A percentile compares a stretch with the other conserved stretches of the same genome.
Evolutionary conservation across 148 eudicot genomes (phyloP).

Genomic region (Linanthus parryae): DNA sequence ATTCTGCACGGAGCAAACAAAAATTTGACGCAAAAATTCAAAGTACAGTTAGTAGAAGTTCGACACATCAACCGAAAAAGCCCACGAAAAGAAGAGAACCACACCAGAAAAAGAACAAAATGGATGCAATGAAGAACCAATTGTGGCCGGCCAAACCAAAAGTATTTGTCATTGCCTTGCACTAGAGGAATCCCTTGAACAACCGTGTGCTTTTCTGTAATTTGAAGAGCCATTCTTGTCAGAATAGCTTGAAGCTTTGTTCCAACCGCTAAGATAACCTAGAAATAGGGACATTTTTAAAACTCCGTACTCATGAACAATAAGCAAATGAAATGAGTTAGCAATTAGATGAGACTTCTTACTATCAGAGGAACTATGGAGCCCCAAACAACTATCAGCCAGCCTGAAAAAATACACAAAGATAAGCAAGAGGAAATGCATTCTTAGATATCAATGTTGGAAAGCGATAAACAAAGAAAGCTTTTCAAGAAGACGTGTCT

Average conservation of each 20-base stretch:
- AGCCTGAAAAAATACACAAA: conserved; percentile 53
- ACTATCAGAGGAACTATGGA: conserved; percentile 58
- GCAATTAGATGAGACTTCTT: conserved; percentile 16
- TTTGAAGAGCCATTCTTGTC: conserved; percentile 71
- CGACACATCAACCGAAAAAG: neutral
- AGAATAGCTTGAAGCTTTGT: conserved; percentile 76
- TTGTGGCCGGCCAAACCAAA: conserved; percentile 72
- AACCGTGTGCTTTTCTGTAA: conserved; percentile 69
- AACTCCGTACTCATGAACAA: neutral
- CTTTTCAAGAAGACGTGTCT: too few species aligned
- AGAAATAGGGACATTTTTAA: conserved; percentile 9
- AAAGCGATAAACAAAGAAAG: too few species aligned
- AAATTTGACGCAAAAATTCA: conserved; percentile 6
- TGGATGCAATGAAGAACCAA: conserved; percentile 65
- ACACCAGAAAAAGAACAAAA: conserved; percentile 66
- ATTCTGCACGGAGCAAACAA: conserved; percentile 38
- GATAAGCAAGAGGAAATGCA: too few species aligned
- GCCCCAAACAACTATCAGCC: conserved; percentile 64
- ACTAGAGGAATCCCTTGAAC: conserved; percentile 82
- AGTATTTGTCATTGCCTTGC: conserved; percentile 65
- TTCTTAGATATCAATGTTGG: too few species aligned
- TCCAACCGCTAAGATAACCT: conserved; percentile 80
- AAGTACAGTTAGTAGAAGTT: neutral
- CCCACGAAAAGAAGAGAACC: neutral
- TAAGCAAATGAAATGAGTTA: neutral